Evolutionary conservation across 352 stramenopile genomes (phyloP), one percentile per base, ranked within the genome.

Genomic region (Globisporangium barbulae): DNA sequence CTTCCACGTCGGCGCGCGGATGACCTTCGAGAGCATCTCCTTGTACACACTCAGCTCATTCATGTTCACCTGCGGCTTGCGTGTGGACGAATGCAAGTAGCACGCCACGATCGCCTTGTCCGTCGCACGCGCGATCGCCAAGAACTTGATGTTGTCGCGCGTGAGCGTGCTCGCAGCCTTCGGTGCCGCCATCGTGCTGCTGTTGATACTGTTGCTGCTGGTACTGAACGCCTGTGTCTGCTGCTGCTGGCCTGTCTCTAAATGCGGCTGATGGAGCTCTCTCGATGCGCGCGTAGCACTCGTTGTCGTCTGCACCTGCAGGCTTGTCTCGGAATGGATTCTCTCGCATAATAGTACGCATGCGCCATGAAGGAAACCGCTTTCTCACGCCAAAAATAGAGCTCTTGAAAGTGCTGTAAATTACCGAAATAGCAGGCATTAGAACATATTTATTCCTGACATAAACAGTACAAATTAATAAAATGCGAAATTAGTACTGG

Each of bases 1-100:
- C 78, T 93, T 91, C 84, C 84, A 93, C 71, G 85, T 95, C 44
- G 86, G 84, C 50, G 84, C 84, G 41, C 80, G 81, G 59, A 93
- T 88, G 47, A 95, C 84, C 64, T 93, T 95, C 54, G 65, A 71
- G 44, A 93, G 71, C 86, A 93, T 95, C 53, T 93, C 83, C 62
- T 83, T 81, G 73, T 89, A 95, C 58, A 67, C 71, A 55, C 62
- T 69, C 49, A 89, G 68, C 37, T 93, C 86, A 6, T 72, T 78
- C 53, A 85, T 65, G 64, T 85, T 81, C 9, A 75, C 73, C n/a
- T 79, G 72, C 22, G 69, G 64, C 53, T 80, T 83, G 30, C 71
- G 72, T 50, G 72, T 63, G 25, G 81, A 73, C 15, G 75, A 75
- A 69, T 94, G 83, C 59, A 91, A 64, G 71, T 94, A 93, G 53